Conservation (phyloP, 225 moss, liverwort and hornwort species). For the Pseudoscleropodium purum region DNA sequence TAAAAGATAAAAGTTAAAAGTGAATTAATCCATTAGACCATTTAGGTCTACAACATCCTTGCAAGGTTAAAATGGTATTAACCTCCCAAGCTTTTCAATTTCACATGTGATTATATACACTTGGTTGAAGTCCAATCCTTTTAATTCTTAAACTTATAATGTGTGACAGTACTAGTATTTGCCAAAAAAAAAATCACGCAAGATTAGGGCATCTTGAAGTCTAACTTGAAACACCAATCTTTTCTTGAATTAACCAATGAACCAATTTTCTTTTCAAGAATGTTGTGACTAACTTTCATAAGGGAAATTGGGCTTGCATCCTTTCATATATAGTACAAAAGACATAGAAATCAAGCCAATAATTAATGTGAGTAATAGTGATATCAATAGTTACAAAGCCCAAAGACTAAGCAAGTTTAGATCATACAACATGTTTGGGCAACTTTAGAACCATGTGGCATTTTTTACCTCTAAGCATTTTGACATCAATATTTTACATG, state of each 20-base stretch:
- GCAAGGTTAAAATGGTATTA: background rate
- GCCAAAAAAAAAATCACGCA: background rate
- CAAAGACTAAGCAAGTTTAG: background rate
- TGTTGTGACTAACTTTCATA: background rate
- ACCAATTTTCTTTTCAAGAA: background rate
- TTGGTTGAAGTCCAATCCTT: background rate
- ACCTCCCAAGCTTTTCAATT: no score
- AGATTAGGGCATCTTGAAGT: background rate
- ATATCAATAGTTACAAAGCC: background rate
- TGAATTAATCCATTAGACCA: fast-evolving
- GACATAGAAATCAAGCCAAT: background rate
- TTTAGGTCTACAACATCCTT: fast-evolving
- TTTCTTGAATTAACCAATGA: background rate
- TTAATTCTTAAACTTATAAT: background rate
- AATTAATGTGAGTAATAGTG: background rate
- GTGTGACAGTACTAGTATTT: background rate
- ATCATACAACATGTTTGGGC: no score
- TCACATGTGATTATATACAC: no score
- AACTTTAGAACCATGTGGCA: background rate
- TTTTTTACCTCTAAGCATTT: background rate
- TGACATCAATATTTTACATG: background rate
- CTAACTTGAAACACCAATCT: background rate
- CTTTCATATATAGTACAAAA: background rate
- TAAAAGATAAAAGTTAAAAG: no score
- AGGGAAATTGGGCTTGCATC: background rate